Evolutionary conservation across 1,284 basidiomycete genomes (phyloP).

Genomic region (Marasmius sp.): DNA sequence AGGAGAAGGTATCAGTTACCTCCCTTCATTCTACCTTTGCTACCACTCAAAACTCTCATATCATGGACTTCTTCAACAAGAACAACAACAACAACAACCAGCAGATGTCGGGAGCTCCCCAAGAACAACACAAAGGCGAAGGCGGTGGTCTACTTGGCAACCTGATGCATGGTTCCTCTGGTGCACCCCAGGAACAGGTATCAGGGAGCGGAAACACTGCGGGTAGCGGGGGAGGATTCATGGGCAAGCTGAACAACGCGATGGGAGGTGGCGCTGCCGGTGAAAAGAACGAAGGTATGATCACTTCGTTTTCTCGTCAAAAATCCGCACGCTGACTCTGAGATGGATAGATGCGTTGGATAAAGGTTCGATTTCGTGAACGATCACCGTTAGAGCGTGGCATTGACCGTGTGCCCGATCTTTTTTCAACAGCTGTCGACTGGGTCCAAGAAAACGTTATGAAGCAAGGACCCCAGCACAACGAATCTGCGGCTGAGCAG

Average conservation of each 20-base stretch:
- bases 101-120: neutral
- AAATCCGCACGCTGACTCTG: neutral
- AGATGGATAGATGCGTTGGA: slow-evolving; percentile 20
- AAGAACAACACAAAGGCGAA: neutral
- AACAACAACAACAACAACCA: neutral
- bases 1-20: neutral
- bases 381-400: too few species aligned
- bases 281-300: slow-evolving; percentile 18
- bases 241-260: slow-evolving; percentile 15
- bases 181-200: neutral
- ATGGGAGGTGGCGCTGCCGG: slow-evolving; percentile 16
- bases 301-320: neutral
- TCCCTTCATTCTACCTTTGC: neutral
- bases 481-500: slow-evolving; percentile 40
- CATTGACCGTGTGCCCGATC: too few species aligned
- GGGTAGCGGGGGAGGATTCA: slow-evolving; percentile 12
- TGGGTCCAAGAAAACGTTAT: slow-evolving; percentile 40
- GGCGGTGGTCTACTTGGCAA: neutral
- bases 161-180: neutral
- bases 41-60: neutral
- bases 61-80: neutral
- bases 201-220: neutral
- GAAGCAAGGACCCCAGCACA: slow-evolving; percentile 34
- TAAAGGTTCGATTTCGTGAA: slow-evolving; percentile 19
- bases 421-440: slow-evolving; percentile 30